Evolutionary conservation across 768 basidiomycete species (phyloP).

Genomic region (Astraeus odoratus): DNA sequence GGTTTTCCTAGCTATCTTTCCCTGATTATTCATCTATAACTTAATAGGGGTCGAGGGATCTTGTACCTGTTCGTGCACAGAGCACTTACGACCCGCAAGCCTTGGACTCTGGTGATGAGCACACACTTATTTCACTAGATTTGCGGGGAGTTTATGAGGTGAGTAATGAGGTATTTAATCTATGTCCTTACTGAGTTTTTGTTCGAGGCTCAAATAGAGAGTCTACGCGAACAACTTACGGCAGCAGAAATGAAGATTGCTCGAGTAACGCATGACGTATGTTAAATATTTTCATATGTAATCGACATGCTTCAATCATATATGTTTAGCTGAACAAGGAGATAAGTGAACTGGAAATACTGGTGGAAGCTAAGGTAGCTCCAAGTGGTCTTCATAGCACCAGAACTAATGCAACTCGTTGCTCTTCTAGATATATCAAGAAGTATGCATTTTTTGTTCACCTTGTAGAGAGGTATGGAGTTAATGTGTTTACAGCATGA

Average conservation of each 20-base stretch:
- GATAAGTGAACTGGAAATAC: constrained; percentile 83
- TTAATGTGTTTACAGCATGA: constrained; percentile 51
- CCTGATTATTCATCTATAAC: not conserved
- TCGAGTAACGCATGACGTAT: constrained; percentile 59
- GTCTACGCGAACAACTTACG: constrained; percentile 58
- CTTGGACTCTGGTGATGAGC: constrained; percentile 19
- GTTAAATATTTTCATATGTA: constrained; percentile 11
- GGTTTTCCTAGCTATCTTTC: not conserved
- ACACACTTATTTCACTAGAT: constrained; percentile 20
- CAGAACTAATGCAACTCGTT: constrained; percentile 5
- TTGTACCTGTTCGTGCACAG: constrained; percentile 72
- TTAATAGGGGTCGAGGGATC: constrained; percentile 59
- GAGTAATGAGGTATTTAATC: constrained; percentile 7
- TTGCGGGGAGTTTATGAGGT: constrained; percentile 50
- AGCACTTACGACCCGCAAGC: constrained; percentile 48
- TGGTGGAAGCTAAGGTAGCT: constrained; percentile 88
- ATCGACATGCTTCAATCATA: constrained; percentile 1
- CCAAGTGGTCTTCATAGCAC: not conserved
- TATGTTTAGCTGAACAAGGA: constrained; percentile 73
- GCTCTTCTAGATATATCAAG: constrained; percentile 66
- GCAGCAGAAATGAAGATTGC: constrained; percentile 75
- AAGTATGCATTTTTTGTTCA: constrained; percentile 52
- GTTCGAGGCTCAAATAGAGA: constrained; percentile 66
- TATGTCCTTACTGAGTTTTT: not conserved
- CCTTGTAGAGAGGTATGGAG: no score